A percentile compares a stretch with the other conserved stretches of the same genome.
These are phyloP conservation scores for Sordariomycetes sp. DNA, from an alignment of 2,329 filamentous ascomycete species.

Conservation along the genomic window DNA sequence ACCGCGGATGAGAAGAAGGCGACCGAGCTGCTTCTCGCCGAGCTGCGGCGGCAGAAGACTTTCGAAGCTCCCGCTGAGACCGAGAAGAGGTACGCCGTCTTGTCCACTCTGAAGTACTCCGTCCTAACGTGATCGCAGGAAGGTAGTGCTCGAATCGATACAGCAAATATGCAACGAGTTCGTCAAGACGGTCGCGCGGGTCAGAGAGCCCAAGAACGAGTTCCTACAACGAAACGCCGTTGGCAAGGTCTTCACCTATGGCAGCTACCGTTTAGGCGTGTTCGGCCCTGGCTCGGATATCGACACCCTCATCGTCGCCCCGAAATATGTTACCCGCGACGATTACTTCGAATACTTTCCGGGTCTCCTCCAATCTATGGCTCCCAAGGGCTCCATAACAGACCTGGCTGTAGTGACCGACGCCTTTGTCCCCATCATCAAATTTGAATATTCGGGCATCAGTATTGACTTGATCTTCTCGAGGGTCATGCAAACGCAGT, in stretches of 20 bases:
- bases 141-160: conserved; percentile 65
- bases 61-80: conserved; percentile 82
- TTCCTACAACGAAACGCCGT: conserved; percentile 74
- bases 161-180: conserved; percentile 79
- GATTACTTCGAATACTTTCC: conserved; percentile 92
- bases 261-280: conserved; percentile 89
- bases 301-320: conserved; percentile 87
- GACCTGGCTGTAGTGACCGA: conserved; percentile 81
- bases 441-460: conserved; percentile 83
- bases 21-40: conserved; percentile 71
- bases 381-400: conserved; percentile 68
- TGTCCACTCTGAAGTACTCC: too few species aligned
- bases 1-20: conserved; percentile 67
- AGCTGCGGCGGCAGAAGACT: conserved; percentile 82
- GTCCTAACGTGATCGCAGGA: conserved; percentile 33
- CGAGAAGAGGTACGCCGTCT: conserved; percentile 61
- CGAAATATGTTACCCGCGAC: conserved; percentile 77
- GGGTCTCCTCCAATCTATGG: conserved; percentile 66
- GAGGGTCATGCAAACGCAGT: conserved; percentile 59
- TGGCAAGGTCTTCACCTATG: conserved; percentile 91
- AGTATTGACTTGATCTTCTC: conserved; percentile 93
- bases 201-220: conserved; percentile 63
- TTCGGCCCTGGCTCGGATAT: conserved; percentile 96
- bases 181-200: conserved; percentile 68
- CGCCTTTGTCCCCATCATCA: conserved; percentile 94